These are phyloP conservation scores for Tetrapisispora iriomotensis DNA, from an alignment of 805 yeast species.

Conservation along the genomic window DNA sequence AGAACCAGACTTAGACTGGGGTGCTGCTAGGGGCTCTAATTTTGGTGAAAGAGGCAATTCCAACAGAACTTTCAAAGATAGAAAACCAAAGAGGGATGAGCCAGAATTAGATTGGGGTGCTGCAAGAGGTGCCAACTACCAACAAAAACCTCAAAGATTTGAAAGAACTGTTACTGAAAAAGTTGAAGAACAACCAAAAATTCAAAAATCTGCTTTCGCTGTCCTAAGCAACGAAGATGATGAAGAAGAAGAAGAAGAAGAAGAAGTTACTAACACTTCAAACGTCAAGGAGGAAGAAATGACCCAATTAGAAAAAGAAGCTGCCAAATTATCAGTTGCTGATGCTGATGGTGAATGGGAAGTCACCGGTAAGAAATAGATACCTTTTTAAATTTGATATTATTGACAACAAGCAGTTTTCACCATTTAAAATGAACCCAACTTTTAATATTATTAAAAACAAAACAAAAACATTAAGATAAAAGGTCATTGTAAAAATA, in stretches of 20 bases:
- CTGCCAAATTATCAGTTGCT: conserved; percentile 33
- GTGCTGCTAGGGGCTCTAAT: conserved; percentile 28
- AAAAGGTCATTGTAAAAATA: background rate
- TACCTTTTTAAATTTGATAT: background rate
- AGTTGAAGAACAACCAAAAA: conserved; percentile 26
- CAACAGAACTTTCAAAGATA: conserved; percentile 20
- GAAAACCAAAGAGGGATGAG: conserved; percentile 26
- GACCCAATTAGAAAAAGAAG: conserved; percentile 26
- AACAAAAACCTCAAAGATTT: conserved; percentile 9
- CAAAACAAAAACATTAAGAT: background rate
- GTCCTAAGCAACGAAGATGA: conserved; percentile 46
- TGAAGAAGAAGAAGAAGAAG: conserved; percentile 35
- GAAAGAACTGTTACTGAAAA: conserved; percentile 12
- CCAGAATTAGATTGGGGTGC: conserved; percentile 41
- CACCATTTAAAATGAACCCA: background rate
- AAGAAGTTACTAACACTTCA: conserved; percentile 7
- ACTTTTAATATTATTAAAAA: background rate
- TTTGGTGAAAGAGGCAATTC: conserved; percentile 8
- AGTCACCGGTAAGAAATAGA: conserved; percentile 35
- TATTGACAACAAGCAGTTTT: background rate
- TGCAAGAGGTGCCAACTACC: conserved; percentile 25
- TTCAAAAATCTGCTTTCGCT: conserved; percentile 39
- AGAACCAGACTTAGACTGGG: conserved; percentile 38
- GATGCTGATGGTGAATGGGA: conserved; percentile 36
- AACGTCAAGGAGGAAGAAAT: conserved; percentile 9